These are phyloP conservation scores for Ganoderma sp. DNA, from an alignment of 1,284 basidiomycete species.

Conservation along the genomic window DNA sequence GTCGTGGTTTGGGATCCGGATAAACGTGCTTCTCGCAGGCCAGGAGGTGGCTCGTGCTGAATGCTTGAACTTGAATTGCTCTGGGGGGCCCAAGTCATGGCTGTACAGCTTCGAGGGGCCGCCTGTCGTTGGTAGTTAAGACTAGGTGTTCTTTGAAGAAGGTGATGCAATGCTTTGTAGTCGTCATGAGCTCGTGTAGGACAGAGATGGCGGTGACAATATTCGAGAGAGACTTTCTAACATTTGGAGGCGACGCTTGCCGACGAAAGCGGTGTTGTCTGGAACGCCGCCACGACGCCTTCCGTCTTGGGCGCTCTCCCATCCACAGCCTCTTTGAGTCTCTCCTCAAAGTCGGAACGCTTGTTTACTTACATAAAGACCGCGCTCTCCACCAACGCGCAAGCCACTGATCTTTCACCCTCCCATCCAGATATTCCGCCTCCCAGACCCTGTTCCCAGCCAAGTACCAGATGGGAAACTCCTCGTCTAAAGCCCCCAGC, in stretches of 20 bases:
- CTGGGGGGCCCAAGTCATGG: background rate
- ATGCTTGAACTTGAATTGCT: background rate
- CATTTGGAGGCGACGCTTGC: background rate
- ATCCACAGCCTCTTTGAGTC: background rate
- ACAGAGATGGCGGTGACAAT: background rate
- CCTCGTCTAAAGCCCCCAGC: constrained; percentile 27
- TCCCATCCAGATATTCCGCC: constrained; percentile 1
- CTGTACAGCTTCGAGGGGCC: background rate
- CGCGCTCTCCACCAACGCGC: background rate
- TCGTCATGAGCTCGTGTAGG: background rate
- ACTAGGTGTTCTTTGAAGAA: background rate
- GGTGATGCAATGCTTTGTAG: background rate
- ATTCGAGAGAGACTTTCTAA: constrained; percentile 2
- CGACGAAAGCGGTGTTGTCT: background rate
- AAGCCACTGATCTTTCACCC: background rate
- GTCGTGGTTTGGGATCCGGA: background rate
- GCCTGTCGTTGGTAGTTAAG: background rate
- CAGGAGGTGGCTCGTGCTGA: background rate
- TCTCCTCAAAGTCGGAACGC: background rate
- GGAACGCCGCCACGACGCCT: constrained; percentile 2
- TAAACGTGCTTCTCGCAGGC: background rate
- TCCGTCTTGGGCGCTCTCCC: background rate
- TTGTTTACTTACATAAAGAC: constrained; percentile 2
- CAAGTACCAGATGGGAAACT: constrained; percentile 28
- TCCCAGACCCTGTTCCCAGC: background rate